Evolutionary conservation across 1,139 yeast species (phyloP).

Genomic region (Geotrichum restrictum): DNA sequence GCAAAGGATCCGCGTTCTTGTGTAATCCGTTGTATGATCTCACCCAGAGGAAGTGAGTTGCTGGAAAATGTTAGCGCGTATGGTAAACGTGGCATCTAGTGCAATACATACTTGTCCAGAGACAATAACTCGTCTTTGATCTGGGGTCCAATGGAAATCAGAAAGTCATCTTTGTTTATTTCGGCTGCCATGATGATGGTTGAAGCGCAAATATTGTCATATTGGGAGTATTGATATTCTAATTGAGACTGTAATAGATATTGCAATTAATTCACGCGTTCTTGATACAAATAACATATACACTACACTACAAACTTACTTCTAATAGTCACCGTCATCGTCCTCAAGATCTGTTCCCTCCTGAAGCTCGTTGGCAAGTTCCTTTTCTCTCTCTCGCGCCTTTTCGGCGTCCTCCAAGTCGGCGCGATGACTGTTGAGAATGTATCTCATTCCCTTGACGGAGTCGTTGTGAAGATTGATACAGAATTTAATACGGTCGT

Average conservation of each 20-base stretch:
- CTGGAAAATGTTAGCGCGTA: slow-evolving; percentile 7
- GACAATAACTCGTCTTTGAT: slow-evolving; percentile 18
- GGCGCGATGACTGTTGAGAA: slow-evolving; percentile 49
- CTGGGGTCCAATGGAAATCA: slow-evolving; percentile 19
- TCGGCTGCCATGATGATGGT: background rate
- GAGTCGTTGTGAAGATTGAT: slow-evolving; percentile 86
- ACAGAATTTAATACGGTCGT: slow-evolving; percentile 90
- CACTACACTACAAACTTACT: background rate
- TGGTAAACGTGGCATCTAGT: too few species aligned
- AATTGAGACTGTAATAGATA: background rate
- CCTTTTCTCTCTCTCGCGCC: slow-evolving; percentile 55
- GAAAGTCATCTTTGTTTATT: slow-evolving; percentile 12
- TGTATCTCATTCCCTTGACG: slow-evolving; percentile 94
- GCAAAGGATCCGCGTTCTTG: slow-evolving; percentile 47
- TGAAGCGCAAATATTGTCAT: background rate
- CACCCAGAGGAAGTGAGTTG: slow-evolving; percentile 36
- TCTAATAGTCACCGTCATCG: slow-evolving; percentile 41
- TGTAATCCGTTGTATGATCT: slow-evolving; percentile 46
- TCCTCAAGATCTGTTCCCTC: slow-evolving; percentile 43
- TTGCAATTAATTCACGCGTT: too few species aligned
- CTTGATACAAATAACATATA: background rate
- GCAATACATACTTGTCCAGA: slow-evolving; percentile 18
- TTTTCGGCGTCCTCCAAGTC: slow-evolving; percentile 55
- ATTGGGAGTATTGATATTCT: background rate
- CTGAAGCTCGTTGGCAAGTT: slow-evolving; percentile 44